These are phyloP conservation scores for Chrysanthemum lavandulifolium DNA, from an alignment of 129 eudicot genomes.

Conservation along the genomic window DNA sequence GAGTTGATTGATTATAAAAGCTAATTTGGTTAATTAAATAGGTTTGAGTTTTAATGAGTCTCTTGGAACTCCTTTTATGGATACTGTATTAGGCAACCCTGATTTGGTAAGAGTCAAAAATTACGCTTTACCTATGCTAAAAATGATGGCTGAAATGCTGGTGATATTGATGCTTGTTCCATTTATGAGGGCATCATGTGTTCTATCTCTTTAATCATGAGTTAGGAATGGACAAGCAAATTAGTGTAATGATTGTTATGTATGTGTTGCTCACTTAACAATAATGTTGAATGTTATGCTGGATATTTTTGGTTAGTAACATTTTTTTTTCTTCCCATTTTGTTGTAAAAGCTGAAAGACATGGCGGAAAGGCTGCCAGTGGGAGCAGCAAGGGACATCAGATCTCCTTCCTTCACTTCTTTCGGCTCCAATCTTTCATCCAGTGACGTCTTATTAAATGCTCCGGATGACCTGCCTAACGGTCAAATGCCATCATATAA, in stretches of 20 bases:
- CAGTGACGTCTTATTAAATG: conserved; percentile 42
- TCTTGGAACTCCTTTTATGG: too few relatives aligned
- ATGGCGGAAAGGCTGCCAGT: conserved; percentile 96
- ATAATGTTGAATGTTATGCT: conserved; percentile 13
- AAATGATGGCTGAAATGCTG: background rate
- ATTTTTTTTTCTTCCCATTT: conserved; percentile 15
- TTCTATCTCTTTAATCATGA: background rate
- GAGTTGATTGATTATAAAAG: too few relatives aligned
- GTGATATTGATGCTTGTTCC: background rate
- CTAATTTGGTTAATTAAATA: too few relatives aligned
- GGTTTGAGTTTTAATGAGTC: too few relatives aligned
- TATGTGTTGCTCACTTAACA: background rate
- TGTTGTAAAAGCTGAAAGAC: conserved; percentile 67
- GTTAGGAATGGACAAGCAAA: too few relatives aligned
- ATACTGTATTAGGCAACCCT: too few relatives aligned
- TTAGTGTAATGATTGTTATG: background rate
- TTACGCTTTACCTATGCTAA: too few relatives aligned
- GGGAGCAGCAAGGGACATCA: conserved; percentile 63
- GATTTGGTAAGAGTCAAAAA: too few relatives aligned
- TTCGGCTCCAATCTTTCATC: conserved; percentile 43
- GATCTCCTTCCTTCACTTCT: conserved; percentile 58
- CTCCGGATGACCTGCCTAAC: conserved; percentile 45
- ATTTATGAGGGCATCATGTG: background rate
- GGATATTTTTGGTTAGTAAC: conserved; percentile 20
- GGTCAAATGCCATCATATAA: conserved; percentile 39